These are phyloP conservation scores for Hansenula lynferdii DNA, from an alignment of 1,139 yeast genomes.

Conservation along the genomic window DNA sequence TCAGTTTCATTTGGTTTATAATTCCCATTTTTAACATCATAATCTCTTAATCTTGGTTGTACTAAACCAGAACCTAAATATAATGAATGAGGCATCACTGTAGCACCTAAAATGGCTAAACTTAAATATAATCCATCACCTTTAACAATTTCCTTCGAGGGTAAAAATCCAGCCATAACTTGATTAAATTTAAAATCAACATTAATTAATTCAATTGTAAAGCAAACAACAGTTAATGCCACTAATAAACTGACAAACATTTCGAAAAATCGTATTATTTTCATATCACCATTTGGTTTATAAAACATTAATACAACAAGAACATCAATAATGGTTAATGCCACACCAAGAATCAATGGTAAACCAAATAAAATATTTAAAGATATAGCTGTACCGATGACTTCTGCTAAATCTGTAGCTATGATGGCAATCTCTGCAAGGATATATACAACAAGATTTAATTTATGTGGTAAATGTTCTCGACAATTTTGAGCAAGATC, in stretches of 20 bases:
- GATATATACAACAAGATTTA: conserved; percentile 53
- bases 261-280: conserved; percentile 63
- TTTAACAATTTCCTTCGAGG: conserved; percentile 48
- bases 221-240: conserved; percentile 60
- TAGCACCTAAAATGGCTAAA: conserved; percentile 75
- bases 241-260: conserved; percentile 59
- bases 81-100: conserved; percentile 81
- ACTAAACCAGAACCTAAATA: conserved; percentile 74
- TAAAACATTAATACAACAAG: conserved; percentile 63
- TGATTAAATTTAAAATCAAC: conserved; percentile 36
- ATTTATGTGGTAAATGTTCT: conserved; percentile 50
- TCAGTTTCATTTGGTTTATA: conserved; percentile 28
- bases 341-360: conserved; percentile 63
- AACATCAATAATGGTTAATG: conserved; percentile 70
- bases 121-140: conserved; percentile 60
- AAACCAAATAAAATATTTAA: conserved; percentile 63
- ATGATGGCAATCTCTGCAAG: conserved; percentile 73
- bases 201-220: conserved; percentile 54
- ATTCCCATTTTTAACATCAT: conserved; percentile 46
- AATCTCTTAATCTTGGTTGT: conserved; percentile 67
- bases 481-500: conserved; percentile 77
- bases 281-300: conserved; percentile 65
- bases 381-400: conserved; percentile 76
- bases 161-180: conserved; percentile 54
- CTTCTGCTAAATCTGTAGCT: conserved; percentile 81